Conservation (phyloP, 2,329 filamentous ascomycete species). For the Cytospora leucostoma region DNA sequence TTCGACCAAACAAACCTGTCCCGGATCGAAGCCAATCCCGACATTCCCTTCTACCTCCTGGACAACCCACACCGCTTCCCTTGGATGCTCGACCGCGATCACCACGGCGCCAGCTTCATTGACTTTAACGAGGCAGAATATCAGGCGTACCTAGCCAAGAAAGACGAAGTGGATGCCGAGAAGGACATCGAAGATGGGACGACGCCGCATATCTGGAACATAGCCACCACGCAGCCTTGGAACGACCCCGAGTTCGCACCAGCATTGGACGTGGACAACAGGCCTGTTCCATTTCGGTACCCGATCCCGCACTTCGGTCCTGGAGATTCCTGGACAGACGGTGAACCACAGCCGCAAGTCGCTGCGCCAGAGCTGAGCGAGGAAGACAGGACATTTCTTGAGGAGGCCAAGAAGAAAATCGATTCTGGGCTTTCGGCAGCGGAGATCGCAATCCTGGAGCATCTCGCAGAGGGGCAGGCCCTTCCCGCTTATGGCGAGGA, state of each 20-base stretch:
- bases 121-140: slow-evolving; percentile 31
- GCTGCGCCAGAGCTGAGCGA: slow-evolving; percentile 8
- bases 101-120: slow-evolving; percentile 41
- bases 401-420: slow-evolving; percentile 7
- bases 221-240: slow-evolving; percentile 16
- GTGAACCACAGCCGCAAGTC: neutral
- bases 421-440: neutral
- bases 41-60: slow-evolving; percentile 46
- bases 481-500: slow-evolving; percentile 6
- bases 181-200: slow-evolving; percentile 17
- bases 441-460: slow-evolving; percentile 9
- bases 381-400: slow-evolving; percentile 13
- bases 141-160: slow-evolving; percentile 17
- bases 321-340: neutral
- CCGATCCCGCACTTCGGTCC: neutral
- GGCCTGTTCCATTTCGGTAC: neutral
- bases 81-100: slow-evolving; percentile 44
- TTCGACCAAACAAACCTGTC: slow-evolving; percentile 30
- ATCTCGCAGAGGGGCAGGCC: slow-evolving; percentile 5
- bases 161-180: slow-evolving; percentile 24
- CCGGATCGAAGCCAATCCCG: slow-evolving; percentile 42
- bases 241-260: slow-evolving; percentile 19
- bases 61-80: slow-evolving; percentile 37
- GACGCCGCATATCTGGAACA: slow-evolving; percentile 5
- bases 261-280: neutral